phyloP scores from a whole-genome alignment of 129 eudicot genomes.

The Escallonia herrerae region DNA sequence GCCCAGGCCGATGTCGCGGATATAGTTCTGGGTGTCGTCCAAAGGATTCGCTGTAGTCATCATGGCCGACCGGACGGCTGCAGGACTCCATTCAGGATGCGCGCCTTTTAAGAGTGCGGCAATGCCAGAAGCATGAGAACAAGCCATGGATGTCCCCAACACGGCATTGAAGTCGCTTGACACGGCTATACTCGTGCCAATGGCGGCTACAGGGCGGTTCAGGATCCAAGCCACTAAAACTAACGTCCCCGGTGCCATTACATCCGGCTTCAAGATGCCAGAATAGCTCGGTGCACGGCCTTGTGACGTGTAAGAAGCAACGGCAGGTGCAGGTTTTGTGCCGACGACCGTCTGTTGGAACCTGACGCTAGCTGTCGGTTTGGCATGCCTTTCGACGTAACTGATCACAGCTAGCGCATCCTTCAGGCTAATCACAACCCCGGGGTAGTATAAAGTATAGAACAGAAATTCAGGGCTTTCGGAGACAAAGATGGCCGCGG shows the following conservation, averaged over 20 bases:
- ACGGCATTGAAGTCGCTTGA: background rate
- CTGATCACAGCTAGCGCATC: constrained; percentile 17
- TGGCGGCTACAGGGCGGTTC: background rate
- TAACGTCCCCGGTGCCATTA: constrained; percentile 23
- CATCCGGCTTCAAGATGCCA: constrained; percentile 20
- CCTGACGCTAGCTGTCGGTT: constrained; percentile 10
- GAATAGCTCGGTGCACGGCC: constrained; percentile 19
- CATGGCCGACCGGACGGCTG: background rate
- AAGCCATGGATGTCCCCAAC: constrained; percentile 1
- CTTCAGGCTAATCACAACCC: constrained; percentile 20
- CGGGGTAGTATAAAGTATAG: constrained; percentile 15
- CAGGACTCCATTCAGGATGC: background rate
- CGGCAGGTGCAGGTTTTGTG: constrained; percentile 7
- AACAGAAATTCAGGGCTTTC: background rate
- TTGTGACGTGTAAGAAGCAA: constrained; percentile 15
- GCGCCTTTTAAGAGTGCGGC: background rate
- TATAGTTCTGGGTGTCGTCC: background rate
- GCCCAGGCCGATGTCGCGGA: background rate
- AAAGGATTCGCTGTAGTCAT: background rate
- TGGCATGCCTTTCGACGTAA: constrained; percentile 2
- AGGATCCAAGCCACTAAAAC: constrained; percentile 17
- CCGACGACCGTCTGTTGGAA: constrained; percentile 23
- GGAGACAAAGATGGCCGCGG: constrained; percentile 24
- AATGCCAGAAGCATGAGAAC: background rate
- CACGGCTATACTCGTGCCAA: background rate